These are phyloP conservation scores for Bertia moriformis DNA, from an alignment of 2,329 filamentous ascomycete species.

Conservation along the genomic window DNA sequence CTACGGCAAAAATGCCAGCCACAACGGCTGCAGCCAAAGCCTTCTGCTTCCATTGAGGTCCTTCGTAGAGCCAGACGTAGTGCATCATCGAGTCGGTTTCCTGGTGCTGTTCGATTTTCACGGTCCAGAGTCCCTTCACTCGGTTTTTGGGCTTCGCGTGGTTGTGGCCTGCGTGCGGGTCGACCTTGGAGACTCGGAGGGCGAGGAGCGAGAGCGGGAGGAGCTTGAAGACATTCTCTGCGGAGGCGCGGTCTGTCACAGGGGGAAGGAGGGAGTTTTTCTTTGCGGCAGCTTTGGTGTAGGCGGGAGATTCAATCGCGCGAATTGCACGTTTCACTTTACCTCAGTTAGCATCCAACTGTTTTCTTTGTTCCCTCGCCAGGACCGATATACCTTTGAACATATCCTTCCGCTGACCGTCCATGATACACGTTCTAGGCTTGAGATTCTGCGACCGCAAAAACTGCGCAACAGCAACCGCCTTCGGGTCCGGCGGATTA, in stretches of 20 bases:
- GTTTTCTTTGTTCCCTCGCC: neutral
- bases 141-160: slow-evolving; percentile 59
- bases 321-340: slow-evolving; percentile 90
- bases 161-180: slow-evolving; percentile 63
- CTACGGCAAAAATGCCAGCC: slow-evolving; percentile 68
- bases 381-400: slow-evolving; percentile 56
- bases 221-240: slow-evolving; percentile 88
- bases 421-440: slow-evolving; percentile 76
- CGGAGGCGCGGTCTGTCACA: slow-evolving; percentile 73
- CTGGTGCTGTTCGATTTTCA: slow-evolving; percentile 90
- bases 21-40: slow-evolving; percentile 77
- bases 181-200: slow-evolving; percentile 71
- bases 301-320: slow-evolving; percentile 74
- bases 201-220: slow-evolving; percentile 89
- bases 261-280: slow-evolving; percentile 83
- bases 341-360: neutral
- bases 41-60: slow-evolving; percentile 84
- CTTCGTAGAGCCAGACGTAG: slow-evolving; percentile 94
- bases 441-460: slow-evolving; percentile 74
- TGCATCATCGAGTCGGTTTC: slow-evolving; percentile 77
- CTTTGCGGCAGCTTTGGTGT: slow-evolving; percentile 65
- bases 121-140: slow-evolving; percentile 90
- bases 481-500: slow-evolving; percentile 75
- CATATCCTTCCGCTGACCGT: slow-evolving; percentile 96
- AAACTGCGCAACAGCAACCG: slow-evolving; percentile 79